Evolutionary conservation across 441 rosid species (phyloP).

Genomic region (Erysimum pusillum): DNA sequence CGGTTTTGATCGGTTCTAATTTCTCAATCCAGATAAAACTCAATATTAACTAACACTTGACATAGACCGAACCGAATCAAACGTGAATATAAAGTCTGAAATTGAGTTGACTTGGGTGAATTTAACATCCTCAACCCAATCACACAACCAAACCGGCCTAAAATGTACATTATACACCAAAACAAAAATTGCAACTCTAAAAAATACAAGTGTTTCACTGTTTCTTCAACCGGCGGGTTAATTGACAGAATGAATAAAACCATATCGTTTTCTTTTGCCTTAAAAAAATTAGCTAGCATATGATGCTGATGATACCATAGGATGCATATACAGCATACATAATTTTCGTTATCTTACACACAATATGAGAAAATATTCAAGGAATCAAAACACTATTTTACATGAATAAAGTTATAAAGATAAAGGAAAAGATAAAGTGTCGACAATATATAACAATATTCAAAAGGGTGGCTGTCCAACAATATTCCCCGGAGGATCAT

Average conservation of each 20-base stretch:
- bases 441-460: constrained; percentile 35
- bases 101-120: not conserved
- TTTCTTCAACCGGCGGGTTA: not conserved
- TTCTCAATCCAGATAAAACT: constrained; percentile 15
- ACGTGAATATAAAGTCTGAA: not conserved
- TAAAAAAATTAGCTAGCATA: not conserved
- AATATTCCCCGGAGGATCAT: constrained; percentile 69
- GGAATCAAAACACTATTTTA: constrained; percentile 4
- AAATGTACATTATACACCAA: not conserved
- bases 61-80: not conserved
- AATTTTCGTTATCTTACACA: not conserved
- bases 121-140: not conserved
- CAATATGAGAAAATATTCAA: not conserved
- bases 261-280: not conserved
- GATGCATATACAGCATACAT: not conserved
- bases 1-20: not conserved
- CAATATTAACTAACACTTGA: not conserved
- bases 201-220: not conserved
- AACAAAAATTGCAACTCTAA: not conserved
- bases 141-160: not conserved
- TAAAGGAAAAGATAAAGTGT: not conserved
- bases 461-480: constrained; percentile 65
- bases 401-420: not conserved
- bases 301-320: not conserved
- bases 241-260: not conserved